Evolutionary conservation across 495 filamentous ascomycete species (phyloP).

Genomic region (Neurospora sp.): DNA sequence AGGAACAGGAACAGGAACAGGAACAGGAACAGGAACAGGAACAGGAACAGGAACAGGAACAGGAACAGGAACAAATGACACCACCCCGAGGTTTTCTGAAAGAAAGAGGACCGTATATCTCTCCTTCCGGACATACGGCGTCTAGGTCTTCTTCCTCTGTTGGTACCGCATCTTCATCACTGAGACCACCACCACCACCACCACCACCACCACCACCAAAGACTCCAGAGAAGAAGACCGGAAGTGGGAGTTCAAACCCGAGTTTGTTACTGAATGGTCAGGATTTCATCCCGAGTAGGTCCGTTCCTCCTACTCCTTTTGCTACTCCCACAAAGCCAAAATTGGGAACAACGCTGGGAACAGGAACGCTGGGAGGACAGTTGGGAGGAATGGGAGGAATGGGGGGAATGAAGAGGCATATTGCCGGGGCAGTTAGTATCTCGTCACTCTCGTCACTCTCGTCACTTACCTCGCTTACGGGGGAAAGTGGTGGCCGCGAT

Average conservation of each 20-base stretch:
- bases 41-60: neutral
- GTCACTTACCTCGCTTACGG: no score
- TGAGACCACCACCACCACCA: neutral
- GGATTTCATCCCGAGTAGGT: neutral
- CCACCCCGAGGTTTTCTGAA: neutral
- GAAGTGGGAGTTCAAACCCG: neutral
- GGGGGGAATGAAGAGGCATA: neutral
- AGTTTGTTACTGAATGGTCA: neutral
- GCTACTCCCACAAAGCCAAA: neutral
- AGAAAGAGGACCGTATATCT: neutral
- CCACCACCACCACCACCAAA: neutral
- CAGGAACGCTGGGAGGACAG: neutral
- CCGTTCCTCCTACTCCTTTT: neutral
- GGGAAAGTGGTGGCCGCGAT: no score
- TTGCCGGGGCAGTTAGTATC: no score
- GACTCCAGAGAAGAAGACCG: neutral
- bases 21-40: neutral
- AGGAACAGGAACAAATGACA: neutral
- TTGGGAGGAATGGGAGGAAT: neutral
- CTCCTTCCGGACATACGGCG: neutral
- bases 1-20: neutral
- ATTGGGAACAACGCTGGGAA: no score
- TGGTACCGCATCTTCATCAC: neutral
- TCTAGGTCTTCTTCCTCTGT: neutral
- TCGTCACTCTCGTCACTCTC: no score